phyloP scores from a whole-genome alignment of 192 early-diverging fungal species.

The Haplosporangium gracile region DNA sequence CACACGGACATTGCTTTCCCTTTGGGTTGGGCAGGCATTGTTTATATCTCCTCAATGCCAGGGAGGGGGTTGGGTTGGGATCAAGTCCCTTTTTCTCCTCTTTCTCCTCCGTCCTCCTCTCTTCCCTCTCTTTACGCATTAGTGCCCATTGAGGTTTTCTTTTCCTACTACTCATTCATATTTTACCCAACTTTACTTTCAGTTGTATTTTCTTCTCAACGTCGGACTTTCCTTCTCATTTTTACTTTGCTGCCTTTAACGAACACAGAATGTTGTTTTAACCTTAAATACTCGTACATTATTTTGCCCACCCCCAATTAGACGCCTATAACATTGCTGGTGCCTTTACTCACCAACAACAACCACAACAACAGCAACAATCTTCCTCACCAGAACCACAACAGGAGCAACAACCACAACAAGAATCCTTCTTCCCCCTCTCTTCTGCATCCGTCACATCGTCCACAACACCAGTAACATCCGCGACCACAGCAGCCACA shows the following conservation, averaged over 20 bases:
- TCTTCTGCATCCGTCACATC: constrained; percentile 10
- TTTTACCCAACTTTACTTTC: neutral
- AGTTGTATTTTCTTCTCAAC: neutral
- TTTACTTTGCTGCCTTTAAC: neutral
- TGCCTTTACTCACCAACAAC: constrained; percentile 19
- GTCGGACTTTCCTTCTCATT: neutral
- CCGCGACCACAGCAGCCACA: constrained; percentile 9
- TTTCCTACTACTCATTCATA: neutral
- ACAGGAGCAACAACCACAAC: constrained; percentile 26
- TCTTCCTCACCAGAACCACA: constrained; percentile 7
- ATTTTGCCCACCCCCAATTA: constrained; percentile 8
- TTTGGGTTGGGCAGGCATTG: neutral
- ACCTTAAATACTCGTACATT: constrained; percentile 11
- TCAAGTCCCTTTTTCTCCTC: constrained; percentile 1
- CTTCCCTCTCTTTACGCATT: neutral
- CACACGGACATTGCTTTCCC: neutral
- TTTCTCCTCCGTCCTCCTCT: neutral
- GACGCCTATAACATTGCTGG: constrained; percentile 32
- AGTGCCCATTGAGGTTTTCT: neutral
- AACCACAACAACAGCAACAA: constrained; percentile 19
- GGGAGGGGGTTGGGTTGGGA: neutral
- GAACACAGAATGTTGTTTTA: neutral
- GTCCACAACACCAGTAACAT: constrained; percentile 26
- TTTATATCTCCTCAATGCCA: neutral
- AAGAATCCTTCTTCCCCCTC: constrained; percentile 11